Conservation (phyloP, 1,284 basidiomycete genomes). For the Fomes fomentarius region DNA sequence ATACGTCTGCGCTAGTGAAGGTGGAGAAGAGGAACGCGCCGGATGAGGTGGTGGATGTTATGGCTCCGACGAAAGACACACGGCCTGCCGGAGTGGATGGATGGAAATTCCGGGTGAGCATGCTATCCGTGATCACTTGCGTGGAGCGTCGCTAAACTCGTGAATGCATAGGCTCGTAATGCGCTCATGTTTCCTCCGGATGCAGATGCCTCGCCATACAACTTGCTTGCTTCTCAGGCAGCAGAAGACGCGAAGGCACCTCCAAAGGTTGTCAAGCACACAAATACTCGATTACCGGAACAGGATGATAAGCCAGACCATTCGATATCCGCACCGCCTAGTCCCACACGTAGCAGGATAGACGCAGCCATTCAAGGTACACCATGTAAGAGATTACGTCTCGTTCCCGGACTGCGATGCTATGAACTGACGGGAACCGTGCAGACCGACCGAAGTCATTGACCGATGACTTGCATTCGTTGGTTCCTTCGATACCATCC, state of each 20-base stretch:
- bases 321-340: conserved; percentile 69
- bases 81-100: conserved; percentile 73
- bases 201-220: conserved; percentile 83
- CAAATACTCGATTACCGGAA: conserved; percentile 79
- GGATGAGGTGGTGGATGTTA: conserved; percentile 56
- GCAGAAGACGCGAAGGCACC: conserved; percentile 45
- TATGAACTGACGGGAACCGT: conserved; percentile 7
- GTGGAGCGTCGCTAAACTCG: conserved; percentile 8
- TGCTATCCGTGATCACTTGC: not conserved
- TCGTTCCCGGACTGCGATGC: conserved; percentile 6
- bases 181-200: conserved; percentile 93
- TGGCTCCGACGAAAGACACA: conserved; percentile 77
- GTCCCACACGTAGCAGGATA: conserved; percentile 86
- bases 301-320: conserved; percentile 53
- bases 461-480: conserved; percentile 59
- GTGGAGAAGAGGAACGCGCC: conserved; percentile 35
- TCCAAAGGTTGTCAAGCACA: conserved; percentile 73
- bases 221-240: conserved; percentile 40
- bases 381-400: conserved; percentile 53
- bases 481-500: conserved; percentile 85
- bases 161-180: conserved; percentile 80
- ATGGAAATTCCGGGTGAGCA: conserved; percentile 85
- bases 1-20: conserved; percentile 19
- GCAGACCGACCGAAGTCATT: conserved; percentile 65
- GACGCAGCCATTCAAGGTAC: conserved; percentile 88